phyloP scores from a whole-genome alignment of 2,329 filamentous ascomycete genomes.

The Fusarium concolor region DNA sequence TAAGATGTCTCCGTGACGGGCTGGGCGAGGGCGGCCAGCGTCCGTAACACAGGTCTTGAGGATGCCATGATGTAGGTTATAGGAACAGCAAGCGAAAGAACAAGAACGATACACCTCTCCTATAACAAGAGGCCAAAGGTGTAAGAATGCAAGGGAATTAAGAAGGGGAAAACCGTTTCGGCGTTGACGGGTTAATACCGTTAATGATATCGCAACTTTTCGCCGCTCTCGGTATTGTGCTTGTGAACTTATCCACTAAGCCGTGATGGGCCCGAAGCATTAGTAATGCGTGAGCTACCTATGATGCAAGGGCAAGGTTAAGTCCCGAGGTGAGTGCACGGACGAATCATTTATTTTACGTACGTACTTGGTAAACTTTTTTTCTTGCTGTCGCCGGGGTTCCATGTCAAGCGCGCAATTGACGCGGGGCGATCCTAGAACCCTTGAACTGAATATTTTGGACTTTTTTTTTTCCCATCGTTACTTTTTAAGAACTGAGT shows the following conservation, averaged over 20 bases:
- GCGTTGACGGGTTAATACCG: slow-evolving; percentile 24
- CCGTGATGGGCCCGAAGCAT: slow-evolving; percentile 47
- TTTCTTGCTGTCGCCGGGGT: slow-evolving; percentile 6
- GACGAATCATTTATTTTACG: slow-evolving; percentile 8
- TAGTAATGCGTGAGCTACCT: slow-evolving; percentile 49
- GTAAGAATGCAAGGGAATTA: background rate
- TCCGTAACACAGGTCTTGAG: slow-evolving; percentile 41
- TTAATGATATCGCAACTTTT: slow-evolving; percentile 42
- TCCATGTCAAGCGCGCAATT: slow-evolving; percentile 26
- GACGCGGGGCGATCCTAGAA: slow-evolving; percentile 34
- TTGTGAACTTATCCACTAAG: slow-evolving; percentile 7
- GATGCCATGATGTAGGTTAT: slow-evolving; percentile 41
- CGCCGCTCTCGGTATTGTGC: slow-evolving; percentile 40
- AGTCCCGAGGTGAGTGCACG: slow-evolving; percentile 12
- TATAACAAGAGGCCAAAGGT: background rate
- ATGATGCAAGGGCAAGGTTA: slow-evolving; percentile 47
- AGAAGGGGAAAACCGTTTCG: slow-evolving; percentile 14
- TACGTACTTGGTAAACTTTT: background rate
- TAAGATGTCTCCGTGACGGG: slow-evolving; percentile 36
- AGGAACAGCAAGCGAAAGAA: background rate
- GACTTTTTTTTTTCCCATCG: background rate
- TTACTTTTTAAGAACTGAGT: too few species aligned
- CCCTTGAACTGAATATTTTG: slow-evolving; percentile 15
- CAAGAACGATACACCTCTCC: background rate
- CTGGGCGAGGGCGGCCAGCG: slow-evolving; percentile 42